These are phyloP conservation scores for Quercus robur DNA, from an alignment of 306 rosid genomes.

Conservation along the genomic window DNA sequence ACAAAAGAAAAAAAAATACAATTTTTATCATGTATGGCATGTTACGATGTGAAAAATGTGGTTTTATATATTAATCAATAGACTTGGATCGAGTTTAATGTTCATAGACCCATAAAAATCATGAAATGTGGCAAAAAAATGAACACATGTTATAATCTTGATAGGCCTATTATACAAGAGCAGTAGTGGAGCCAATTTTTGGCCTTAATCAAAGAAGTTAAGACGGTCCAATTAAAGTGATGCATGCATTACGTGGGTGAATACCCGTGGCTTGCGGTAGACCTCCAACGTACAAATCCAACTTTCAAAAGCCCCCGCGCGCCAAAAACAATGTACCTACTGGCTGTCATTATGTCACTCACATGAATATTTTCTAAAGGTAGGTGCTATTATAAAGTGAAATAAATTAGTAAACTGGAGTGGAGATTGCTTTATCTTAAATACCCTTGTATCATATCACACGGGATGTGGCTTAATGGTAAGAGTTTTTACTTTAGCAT, in stretches of 20 bases:
- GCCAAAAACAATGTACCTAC: constrained; percentile 20
- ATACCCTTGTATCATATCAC: background rate
- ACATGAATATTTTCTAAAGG: constrained; percentile 15
- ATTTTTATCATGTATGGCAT: too few relatives aligned
- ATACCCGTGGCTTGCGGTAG: background rate
- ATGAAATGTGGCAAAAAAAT: too few relatives aligned
- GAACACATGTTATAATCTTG: too few relatives aligned
- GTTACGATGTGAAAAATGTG: too few relatives aligned
- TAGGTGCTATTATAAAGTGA: background rate
- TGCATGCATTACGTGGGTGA: background rate
- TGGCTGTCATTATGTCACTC: constrained; percentile 15
- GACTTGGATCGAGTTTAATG: too few relatives aligned
- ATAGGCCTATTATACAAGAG: fast-evolving
- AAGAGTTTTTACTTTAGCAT: fast-evolving
- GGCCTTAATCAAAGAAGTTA: too few relatives aligned
- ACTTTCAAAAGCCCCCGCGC: constrained; percentile 32
- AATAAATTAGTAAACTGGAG: background rate
- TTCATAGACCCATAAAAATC: fast-evolving
- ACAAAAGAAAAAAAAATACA: too few relatives aligned
- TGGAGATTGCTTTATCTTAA: background rate
- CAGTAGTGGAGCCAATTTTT: too few relatives aligned
- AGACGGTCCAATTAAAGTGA: background rate
- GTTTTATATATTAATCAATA: too few relatives aligned
- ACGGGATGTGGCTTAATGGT: fast-evolving
- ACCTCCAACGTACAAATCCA: constrained; percentile 7